Evolutionary conservation across 2,329 filamentous ascomycete species (phyloP).

Genomic region (Trichoderma arundinaceum): DNA sequence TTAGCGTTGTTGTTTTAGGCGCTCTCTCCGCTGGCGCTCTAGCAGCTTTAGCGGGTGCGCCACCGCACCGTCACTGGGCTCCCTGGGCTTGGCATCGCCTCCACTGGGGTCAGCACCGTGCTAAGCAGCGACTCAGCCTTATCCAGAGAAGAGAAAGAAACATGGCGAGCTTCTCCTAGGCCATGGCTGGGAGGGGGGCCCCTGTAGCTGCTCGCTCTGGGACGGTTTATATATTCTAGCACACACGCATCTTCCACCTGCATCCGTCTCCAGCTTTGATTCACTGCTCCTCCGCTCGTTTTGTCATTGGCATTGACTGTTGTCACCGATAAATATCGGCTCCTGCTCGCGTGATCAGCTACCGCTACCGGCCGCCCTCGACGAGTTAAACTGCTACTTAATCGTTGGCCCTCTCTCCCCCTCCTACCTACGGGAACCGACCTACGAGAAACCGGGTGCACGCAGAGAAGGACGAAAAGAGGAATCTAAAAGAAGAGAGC

Average conservation of each 20-base stretch:
- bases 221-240: slow-evolving; percentile 22
- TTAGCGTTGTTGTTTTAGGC: slow-evolving; percentile 21
- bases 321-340: background rate
- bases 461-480: too few species aligned
- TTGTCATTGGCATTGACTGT: slow-evolving; percentile 6
- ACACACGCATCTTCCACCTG: slow-evolving; percentile 13
- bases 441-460: background rate
- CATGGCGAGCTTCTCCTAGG: slow-evolving; percentile 6
- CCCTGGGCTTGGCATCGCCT: slow-evolving; percentile 29
- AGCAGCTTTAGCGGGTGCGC: slow-evolving; percentile 27
- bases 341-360: slow-evolving; percentile 26
- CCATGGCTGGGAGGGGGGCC: background rate
- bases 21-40: slow-evolving; percentile 25
- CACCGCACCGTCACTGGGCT: slow-evolving; percentile 23
- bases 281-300: slow-evolving; percentile 23
- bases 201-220: background rate
- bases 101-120: slow-evolving; percentile 8
- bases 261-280: background rate
- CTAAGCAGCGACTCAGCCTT: slow-evolving; percentile 27
- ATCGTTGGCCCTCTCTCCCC: background rate
- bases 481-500: too few species aligned
- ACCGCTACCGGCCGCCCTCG: slow-evolving; percentile 11
- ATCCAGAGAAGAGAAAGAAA: background rate
- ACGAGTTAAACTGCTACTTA: background rate
- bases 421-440: background rate